Percentiles rank a stretch among this genome's conserved stretches.
phyloP scores from a whole-genome alignment of 805 yeast genomes.

The Ogataea wickerhamii region DNA sequence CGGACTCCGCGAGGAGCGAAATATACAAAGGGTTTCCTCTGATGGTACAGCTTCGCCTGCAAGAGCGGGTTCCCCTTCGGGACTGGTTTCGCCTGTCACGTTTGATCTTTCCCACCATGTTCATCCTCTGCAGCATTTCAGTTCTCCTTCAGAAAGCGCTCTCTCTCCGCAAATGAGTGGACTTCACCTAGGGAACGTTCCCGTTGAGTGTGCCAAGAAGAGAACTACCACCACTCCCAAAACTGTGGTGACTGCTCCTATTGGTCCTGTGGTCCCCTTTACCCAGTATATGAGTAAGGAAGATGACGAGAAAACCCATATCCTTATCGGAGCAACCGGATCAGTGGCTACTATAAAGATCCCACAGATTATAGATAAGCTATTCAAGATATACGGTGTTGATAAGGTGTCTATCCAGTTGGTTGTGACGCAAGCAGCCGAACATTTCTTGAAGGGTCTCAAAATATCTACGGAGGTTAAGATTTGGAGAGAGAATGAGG shows the following conservation, averaged over 20 bases:
- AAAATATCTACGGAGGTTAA: constrained; percentile 64
- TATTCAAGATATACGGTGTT: constrained; percentile 73
- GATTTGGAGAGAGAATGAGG: constrained; percentile 92
- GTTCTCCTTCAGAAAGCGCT: constrained; percentile 24
- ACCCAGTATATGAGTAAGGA: constrained; percentile 65
- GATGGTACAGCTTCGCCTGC: background rate
- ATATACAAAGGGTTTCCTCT: background rate
- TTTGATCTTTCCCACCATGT: constrained; percentile 17
- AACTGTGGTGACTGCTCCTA: constrained; percentile 52
- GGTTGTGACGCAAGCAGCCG: constrained; percentile 81
- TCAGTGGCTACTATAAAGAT: constrained; percentile 95
- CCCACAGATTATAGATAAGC: constrained; percentile 81
- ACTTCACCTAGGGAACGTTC: constrained; percentile 3
- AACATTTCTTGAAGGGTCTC: constrained; percentile 63
- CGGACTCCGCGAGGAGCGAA: background rate
- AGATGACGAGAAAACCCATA: constrained; percentile 84
- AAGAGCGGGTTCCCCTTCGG: constrained; percentile 7
- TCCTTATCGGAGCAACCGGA: constrained; percentile 90
- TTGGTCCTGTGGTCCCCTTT: constrained; percentile 69
- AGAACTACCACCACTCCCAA: constrained; percentile 37
- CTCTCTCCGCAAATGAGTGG: constrained; percentile 3
- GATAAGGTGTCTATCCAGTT: constrained; percentile 77
- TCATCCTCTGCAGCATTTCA: constrained; percentile 21
- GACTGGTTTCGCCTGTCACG: constrained; percentile 17
- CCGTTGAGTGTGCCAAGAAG: constrained; percentile 20